Conservation (phyloP, 192 early-diverging fungal species). For the Polychytrium aggregatum region DNA sequence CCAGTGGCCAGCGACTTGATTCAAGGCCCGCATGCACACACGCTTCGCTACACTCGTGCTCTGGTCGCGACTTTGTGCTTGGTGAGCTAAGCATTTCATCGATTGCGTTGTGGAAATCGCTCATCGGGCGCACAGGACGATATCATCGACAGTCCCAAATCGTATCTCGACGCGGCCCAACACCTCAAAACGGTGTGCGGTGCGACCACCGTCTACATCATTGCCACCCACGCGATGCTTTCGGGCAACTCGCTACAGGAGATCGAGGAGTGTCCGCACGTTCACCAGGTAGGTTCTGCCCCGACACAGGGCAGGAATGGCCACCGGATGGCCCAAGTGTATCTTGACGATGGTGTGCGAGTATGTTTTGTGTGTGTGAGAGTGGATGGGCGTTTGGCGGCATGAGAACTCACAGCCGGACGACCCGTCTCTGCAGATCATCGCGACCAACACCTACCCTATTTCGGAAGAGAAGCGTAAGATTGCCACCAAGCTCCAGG, state of each 20-base stretch:
- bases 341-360: too few relatives aligned
- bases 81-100: too few relatives aligned
- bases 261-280: constrained; percentile 68
- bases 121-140: constrained; percentile 52
- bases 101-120: constrained; percentile 7
- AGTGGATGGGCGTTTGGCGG: too few relatives aligned
- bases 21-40: too few relatives aligned
- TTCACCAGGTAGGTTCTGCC: constrained; percentile 53
- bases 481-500: constrained; percentile 60
- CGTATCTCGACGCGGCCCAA: constrained; percentile 87
- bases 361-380: too few relatives aligned
- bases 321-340: too few relatives aligned
- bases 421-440: constrained; percentile 32
- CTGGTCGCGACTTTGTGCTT: too few relatives aligned
- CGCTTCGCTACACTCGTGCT: too few relatives aligned
- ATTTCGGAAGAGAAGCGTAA: constrained; percentile 56
- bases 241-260: constrained; percentile 75
- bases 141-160: constrained; percentile 80
- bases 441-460: constrained; percentile 89
- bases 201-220: constrained; percentile 76
- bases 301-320: too few relatives aligned
- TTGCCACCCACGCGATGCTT: constrained; percentile 91
- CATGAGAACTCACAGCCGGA: too few relatives aligned
- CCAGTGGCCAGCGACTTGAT: too few relatives aligned
- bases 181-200: constrained; percentile 76